Conservation (phyloP, 306 rosid genomes). For the Lathyrus oleraceus region DNA sequence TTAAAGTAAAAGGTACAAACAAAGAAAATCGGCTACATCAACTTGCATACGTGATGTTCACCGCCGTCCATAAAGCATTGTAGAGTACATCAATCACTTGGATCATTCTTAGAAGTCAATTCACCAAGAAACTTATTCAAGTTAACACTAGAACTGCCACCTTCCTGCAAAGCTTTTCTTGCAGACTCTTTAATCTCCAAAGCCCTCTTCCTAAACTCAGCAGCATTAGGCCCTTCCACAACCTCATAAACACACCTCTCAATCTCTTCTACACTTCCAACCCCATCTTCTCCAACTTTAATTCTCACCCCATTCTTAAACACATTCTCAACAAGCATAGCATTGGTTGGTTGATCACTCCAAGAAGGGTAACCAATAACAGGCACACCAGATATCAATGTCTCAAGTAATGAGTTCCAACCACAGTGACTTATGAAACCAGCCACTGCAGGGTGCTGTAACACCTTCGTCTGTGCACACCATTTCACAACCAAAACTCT, state of each 20-base stretch:
- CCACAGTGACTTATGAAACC: conserved; percentile 69
- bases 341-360: conserved; percentile 63
- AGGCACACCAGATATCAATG: conserved; percentile 50
- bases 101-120: background rate
- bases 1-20: too few relatives aligned
- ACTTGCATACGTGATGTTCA: too few relatives aligned
- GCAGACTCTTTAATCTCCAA: conserved; percentile 42
- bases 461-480: conserved; percentile 65
- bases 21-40: too few relatives aligned
- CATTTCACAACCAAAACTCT: conserved; percentile 51
- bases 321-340: conserved; percentile 45
- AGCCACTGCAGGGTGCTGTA: conserved; percentile 57
- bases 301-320: conserved; percentile 50
- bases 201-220: conserved; percentile 43
- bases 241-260: conserved; percentile 52
- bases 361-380: conserved; percentile 58
- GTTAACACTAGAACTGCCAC: conserved; percentile 52
- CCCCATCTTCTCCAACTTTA: conserved; percentile 35
- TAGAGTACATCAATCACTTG: too few relatives aligned
- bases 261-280: conserved; percentile 43
- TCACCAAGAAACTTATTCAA: conserved; percentile 42
- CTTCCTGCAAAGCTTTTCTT: conserved; percentile 38
- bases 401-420: conserved; percentile 64
- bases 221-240: conserved; percentile 42
- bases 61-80: too few relatives aligned